Evolutionary conservation across 495 filamentous ascomycete species (phyloP).

Genomic region (Penicillium silybi): DNA sequence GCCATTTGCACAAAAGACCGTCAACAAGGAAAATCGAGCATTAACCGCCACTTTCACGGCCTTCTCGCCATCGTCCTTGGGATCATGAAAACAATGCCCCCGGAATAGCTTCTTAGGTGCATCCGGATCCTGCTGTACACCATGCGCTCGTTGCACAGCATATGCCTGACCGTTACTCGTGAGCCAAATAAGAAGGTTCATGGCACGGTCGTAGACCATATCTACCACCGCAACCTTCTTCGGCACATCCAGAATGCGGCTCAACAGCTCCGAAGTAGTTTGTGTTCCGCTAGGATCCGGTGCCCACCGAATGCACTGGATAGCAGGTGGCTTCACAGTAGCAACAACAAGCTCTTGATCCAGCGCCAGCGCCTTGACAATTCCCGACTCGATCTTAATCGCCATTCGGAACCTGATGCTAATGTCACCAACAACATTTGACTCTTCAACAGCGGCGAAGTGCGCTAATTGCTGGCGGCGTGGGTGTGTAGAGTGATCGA

Average conservation of each 20-base stretch:
- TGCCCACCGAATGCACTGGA: conserved; percentile 95
- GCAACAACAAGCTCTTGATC: conserved; percentile 94
- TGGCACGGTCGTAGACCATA: conserved; percentile 95
- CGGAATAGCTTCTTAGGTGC: conserved; percentile 67
- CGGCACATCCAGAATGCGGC: conserved; percentile 76
- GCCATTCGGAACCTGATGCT: conserved; percentile 94
- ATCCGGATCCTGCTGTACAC: conserved; percentile 29
- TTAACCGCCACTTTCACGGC: conserved; percentile 81
- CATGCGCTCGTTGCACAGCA: conserved; percentile 72
- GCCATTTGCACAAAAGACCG: conserved; percentile 79
- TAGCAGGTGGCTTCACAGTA: conserved; percentile 85
- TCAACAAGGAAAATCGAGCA: conserved; percentile 88
- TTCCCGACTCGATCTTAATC: conserved; percentile 96
- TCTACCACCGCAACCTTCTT: conserved; percentile 71
- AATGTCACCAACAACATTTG: conserved; percentile 77
- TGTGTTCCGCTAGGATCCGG: conserved; percentile 76
- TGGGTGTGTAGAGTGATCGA: conserved; percentile 62
- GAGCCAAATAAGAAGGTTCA: conserved; percentile 95
- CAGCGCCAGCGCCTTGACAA: conserved; percentile 78
- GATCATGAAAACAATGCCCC: conserved; percentile 85
- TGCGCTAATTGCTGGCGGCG: conserved; percentile 69
- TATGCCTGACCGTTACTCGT: conserved; percentile 88
- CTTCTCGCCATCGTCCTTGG: conserved; percentile 51
- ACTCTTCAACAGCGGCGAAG: conserved; percentile 58
- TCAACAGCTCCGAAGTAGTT: conserved; percentile 86